Base-by-base conservation (phyloP, 2,329 filamentous ascomycete species). In the Aureobasidium sp. region DNA sequence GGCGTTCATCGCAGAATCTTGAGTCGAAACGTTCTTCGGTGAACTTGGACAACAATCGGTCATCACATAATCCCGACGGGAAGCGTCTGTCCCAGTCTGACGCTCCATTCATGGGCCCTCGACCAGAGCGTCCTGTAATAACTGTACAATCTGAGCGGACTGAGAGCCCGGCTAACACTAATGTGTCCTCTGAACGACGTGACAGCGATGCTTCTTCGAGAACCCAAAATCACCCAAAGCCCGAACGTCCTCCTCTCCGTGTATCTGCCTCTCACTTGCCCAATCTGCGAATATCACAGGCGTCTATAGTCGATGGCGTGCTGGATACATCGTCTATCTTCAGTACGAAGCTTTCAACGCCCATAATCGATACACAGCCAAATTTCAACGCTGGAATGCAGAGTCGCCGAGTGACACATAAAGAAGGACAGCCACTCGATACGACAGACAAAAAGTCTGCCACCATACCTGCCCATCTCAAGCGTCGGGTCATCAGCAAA, bases 401-500 rank as follows among this genome's bases (percentile, higher is more conserved):
- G 32, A 13, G 24, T 26, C 46, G 63, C 13, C 52, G 63, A 10
- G 5, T 50, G 15, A 50, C 37, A 4, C 27, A 41, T 8, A 64
- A 61, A 41, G 48, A 50, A 15, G 34, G 39, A 15, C 60, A 63
- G 26, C 32, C 47, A 9, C 52, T 60, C 36, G 29, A 48, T 12
- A 10, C 29, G 13, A 27, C 36, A 2, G 56, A 62, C 4, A 51
- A 48, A 24, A 32, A 24, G 13, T 39, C 55, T 17, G 27, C 41
- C 8, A 50, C 73, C 62, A 75, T 75, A 65, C 71, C 82, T 60
- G 77, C 78, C 55, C 87, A 89, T 67, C 88, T 96, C 80, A 86
- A 88, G 65, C 89, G 90, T 69, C 92, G 93, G 70, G 87, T 99
- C 8, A 78, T 97, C 50, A 96, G 90, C 72, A 94, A 92, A 70